phyloP scores from a whole-genome alignment of 1,284 basidiomycete species.

The Xanthoconium separans region DNA sequence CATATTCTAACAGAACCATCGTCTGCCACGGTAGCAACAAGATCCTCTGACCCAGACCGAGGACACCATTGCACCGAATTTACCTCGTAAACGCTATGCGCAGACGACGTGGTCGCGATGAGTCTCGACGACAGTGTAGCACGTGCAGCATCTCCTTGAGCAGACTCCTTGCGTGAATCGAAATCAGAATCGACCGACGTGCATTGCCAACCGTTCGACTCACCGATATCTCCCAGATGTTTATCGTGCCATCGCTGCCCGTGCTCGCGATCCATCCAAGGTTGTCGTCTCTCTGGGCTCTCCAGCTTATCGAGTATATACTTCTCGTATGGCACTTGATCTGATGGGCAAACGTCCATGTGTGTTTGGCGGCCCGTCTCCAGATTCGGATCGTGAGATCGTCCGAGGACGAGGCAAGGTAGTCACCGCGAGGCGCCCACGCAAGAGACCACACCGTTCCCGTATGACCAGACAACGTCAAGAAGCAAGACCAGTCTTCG shows the following conservation, averaged over 20 bases:
- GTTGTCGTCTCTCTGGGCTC: conserved; percentile 45
- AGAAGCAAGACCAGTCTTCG: conserved; percentile 92
- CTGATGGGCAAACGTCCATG: conserved; percentile 58
- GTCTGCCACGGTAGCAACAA: conserved; percentile 79
- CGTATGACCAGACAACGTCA: conserved; percentile 77
- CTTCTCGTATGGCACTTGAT: conserved; percentile 67
- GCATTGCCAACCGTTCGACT: conserved; percentile 20
- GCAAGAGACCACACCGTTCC: conserved; percentile 93
- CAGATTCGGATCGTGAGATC: conserved; percentile 76
- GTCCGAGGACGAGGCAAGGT: conserved; percentile 82
- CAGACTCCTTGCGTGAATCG: conserved; percentile 10
- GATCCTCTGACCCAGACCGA: conserved; percentile 52
- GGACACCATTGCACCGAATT: conserved; percentile 82
- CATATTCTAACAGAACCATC: conserved; percentile 75
- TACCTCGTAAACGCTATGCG: conserved; percentile 77
- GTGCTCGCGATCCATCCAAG: conserved; percentile 77
- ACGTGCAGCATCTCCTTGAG: conserved; percentile 29
- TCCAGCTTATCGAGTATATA: conserved; percentile 84
- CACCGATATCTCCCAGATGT: conserved; percentile 72
- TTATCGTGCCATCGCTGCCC: conserved; percentile 76
- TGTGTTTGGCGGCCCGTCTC: conserved; percentile 54
- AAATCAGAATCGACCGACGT: not conserved
- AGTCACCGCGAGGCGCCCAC: conserved; percentile 79
- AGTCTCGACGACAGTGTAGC: conserved; percentile 40
- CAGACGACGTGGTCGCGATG: conserved; percentile 51